Evolutionary conservation across 1,284 basidiomycete species (phyloP), one percentile per base, ranked within the genome.

Genomic region (Irpex sp.): DNA sequence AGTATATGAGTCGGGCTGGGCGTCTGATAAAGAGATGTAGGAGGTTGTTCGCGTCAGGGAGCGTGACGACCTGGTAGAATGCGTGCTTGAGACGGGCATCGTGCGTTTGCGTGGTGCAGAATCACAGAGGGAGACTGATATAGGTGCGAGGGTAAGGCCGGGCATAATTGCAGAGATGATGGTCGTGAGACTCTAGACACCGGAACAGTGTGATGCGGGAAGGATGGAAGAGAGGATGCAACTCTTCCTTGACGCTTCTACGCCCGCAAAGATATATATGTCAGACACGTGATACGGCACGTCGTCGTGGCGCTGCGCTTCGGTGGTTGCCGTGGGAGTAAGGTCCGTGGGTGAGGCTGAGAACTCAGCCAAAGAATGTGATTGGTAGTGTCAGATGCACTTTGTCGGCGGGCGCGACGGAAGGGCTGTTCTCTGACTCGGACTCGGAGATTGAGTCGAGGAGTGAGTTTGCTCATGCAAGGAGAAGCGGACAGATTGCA

Each of bases 1-100:
- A 0, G 47, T n/a, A 35, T 58, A 37, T 35, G 43, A 19, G 15
- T 66, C 63, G 4, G 65, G 61, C 56, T 72, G 68, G 69, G 72
- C 69, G 66, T 74, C 73, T 5, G 68, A 63, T 11, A 76, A 65
- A 26, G 72, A 75, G 39, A 74, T 67, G 63, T 70, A 76, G 55
- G 74, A 76, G 21, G 68, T 72, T 5, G 72, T 72, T 58, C 74
- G 72, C n/a, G 68, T 69, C 8, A 75, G 70, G 21, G 71, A 69
- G 46, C 73, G 68, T 15, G 72, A 66, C 51, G 69, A 58, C 64
- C 72, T 74, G 62, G 53, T 53, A 17, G 70, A 66, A 19, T 67
- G 62, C 21, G 73, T 71, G 11, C 67, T 64, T 35, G 72, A 72
- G 68, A 74, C 74, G 33, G 74, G 74, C 73, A 74, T 74, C 50